Evolutionary conservation across 1,284 basidiomycete genomes (phyloP).

Genomic region (Naganishia cerealis): DNA sequence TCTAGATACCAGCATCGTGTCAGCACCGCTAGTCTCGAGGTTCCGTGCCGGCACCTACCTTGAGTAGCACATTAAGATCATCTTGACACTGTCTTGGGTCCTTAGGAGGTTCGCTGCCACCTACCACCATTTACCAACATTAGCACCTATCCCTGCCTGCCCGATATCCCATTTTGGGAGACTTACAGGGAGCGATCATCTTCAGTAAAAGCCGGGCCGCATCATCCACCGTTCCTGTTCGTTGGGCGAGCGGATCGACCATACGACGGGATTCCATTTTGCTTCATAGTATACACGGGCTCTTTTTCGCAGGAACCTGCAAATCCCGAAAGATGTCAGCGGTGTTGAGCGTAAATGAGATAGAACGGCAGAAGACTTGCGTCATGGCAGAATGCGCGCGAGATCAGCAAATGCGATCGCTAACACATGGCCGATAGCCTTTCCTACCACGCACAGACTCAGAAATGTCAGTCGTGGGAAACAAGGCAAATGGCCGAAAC

Average conservation of each 20-base stretch:
- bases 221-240: slow-evolving; percentile 70
- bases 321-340: background rate
- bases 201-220: slow-evolving; percentile 73
- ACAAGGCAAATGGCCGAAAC: too few species aligned
- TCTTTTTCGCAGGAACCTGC: slow-evolving; percentile 80
- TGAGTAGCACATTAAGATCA: slow-evolving; percentile 67
- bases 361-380: slow-evolving; percentile 54
- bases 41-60: slow-evolving; percentile 56
- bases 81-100: slow-evolving; percentile 56
- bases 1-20: slow-evolving; percentile 55
- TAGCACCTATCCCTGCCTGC: slow-evolving; percentile 31
- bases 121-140: background rate
- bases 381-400: slow-evolving; percentile 79
- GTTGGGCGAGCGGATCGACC: slow-evolving; percentile 70
- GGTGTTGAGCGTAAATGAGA: background rate
- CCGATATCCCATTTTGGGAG: slow-evolving; percentile 15
- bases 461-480: too few species aligned
- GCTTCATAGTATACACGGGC: slow-evolving; percentile 78
- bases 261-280: slow-evolving; percentile 70
- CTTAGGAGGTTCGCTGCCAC: slow-evolving; percentile 35
- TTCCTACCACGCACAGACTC: too few species aligned
- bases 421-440: too few species aligned
- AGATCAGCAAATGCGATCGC: too few species aligned
- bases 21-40: background rate
- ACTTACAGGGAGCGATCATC: slow-evolving; percentile 70